These are phyloP conservation scores for Leccinellum rugosiceps DNA, from an alignment of 768 basidiomycete genomes.

Conservation along the genomic window DNA sequence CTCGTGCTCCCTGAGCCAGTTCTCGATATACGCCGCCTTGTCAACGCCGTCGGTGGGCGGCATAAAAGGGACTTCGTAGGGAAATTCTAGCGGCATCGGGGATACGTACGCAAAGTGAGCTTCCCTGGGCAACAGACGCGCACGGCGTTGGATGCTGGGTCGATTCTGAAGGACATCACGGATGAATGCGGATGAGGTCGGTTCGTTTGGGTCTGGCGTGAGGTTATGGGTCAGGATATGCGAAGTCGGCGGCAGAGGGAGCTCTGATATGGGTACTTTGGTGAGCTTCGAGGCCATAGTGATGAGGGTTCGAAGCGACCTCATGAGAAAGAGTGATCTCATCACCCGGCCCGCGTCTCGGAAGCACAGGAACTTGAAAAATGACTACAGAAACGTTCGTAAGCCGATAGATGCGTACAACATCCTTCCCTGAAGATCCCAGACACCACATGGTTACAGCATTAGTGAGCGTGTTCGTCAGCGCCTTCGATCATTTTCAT, in stretches of 20 bases:
- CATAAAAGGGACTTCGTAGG: constrained; percentile 65
- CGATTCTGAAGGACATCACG: constrained; percentile 42
- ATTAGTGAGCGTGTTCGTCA: not conserved
- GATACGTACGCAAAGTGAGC: constrained; percentile 80
- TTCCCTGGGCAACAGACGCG: constrained; percentile 52
- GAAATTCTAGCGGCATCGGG: constrained; percentile 81
- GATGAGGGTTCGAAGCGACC: constrained; percentile 5
- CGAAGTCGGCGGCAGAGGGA: constrained; percentile 45
- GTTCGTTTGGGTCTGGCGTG: constrained; percentile 60
- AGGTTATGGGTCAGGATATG: constrained; percentile 43
- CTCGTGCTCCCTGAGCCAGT: constrained; percentile 71
- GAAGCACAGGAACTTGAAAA: not conserved
- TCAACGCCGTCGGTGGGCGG: constrained; percentile 48
- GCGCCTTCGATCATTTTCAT: not conserved
- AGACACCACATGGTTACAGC: not conserved
- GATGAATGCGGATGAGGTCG: constrained; percentile 50
- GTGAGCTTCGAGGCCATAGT: constrained; percentile 18
- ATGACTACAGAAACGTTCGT: not conserved
- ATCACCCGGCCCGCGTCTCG: not conserved
- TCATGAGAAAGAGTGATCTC: not conserved
- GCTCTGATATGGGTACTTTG: constrained; percentile 40
- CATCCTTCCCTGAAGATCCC: no score
- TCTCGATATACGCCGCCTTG: constrained; percentile 65
- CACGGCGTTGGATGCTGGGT: constrained; percentile 70
- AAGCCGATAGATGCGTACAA: not conserved